Percentiles rank a stretch among this genome's conserved stretches.
phyloP scores from a whole-genome alignment of 192 early-diverging fungal genomes.

The Mortierella alpina region DNA sequence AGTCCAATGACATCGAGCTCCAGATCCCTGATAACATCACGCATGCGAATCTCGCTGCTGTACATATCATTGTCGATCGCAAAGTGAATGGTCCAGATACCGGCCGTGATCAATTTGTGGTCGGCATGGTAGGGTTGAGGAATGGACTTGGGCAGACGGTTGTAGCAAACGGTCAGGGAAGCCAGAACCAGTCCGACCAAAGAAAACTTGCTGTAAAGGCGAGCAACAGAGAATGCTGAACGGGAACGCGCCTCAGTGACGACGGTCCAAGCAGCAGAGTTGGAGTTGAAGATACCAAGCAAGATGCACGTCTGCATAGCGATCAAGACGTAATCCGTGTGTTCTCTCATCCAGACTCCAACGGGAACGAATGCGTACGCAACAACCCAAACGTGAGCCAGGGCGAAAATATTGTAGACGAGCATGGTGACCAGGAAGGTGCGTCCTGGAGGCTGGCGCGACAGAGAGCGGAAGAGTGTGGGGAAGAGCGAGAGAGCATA shows the following conservation, averaged over 20 bases:
- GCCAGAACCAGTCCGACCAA: conserved; percentile 53
- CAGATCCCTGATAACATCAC: conserved; percentile 79
- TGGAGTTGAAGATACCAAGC: conserved; percentile 63
- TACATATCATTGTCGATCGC: conserved; percentile 89
- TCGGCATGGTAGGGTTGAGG: conserved; percentile 72
- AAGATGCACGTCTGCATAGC: conserved; percentile 71
- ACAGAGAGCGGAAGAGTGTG: conserved; percentile 64
- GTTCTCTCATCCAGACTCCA: conserved; percentile 77
- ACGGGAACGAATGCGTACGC: conserved; percentile 89
- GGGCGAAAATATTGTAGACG: conserved; percentile 76
- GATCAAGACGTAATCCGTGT: conserved; percentile 74
- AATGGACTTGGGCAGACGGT: conserved; percentile 60
- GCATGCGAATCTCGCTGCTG: conserved; percentile 79
- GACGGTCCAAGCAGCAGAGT: conserved; percentile 23
- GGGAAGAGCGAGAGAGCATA: conserved; percentile 72
- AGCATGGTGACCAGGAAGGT: conserved; percentile 71
- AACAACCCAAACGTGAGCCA: conserved; percentile 84
- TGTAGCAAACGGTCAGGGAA: conserved; percentile 48
- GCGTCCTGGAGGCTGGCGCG: conserved; percentile 70
- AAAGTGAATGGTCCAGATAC: conserved; percentile 91
- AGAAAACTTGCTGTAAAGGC: conserved; percentile 54
- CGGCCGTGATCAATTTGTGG: conserved; percentile 76
- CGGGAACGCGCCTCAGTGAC: conserved; percentile 18
- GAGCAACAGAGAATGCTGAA: conserved; percentile 31
- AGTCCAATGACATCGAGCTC: conserved; percentile 83